Conservation (phyloP, 2,329 filamentous ascomycete species). For the Fusarium sambucinum region DNA sequence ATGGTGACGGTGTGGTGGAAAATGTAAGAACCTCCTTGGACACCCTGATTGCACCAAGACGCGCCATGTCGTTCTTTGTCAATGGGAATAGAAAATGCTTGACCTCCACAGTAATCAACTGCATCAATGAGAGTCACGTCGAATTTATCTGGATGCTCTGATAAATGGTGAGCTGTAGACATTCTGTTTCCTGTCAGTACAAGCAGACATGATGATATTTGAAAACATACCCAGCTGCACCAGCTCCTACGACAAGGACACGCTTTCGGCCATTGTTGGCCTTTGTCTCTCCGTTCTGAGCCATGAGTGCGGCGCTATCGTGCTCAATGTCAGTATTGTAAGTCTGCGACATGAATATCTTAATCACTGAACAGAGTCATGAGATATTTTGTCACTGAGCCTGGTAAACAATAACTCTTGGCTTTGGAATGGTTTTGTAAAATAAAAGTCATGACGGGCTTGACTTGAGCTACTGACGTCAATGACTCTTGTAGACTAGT, state of each 20-base stretch:
- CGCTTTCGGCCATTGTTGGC: conserved; percentile 17
- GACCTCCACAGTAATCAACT: conserved; percentile 32
- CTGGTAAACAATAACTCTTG: not conserved
- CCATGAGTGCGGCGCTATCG: conserved; percentile 29
- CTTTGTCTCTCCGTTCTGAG: conserved; percentile 26
- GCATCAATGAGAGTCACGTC: conserved; percentile 32
- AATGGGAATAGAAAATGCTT: conserved; percentile 36
- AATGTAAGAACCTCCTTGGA: conserved; percentile 33
- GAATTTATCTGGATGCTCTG: conserved; percentile 28
- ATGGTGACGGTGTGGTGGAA: conserved; percentile 36
- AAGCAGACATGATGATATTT: fast-evolving
- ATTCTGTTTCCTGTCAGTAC: conserved; percentile 9
- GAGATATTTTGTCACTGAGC: not conserved
- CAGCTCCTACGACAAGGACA: conserved; percentile 27
- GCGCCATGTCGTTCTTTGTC: conserved; percentile 35
- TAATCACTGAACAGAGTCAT: not conserved
- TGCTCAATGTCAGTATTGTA: conserved; percentile 21
- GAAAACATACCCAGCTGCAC: conserved; percentile 28
- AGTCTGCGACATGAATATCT: conserved; percentile 10
- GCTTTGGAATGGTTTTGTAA: not conserved
- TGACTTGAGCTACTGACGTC: conserved; percentile 37
- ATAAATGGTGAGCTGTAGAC: conserved; percentile 30
- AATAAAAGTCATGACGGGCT: conserved; percentile 35
- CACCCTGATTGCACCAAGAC: conserved; percentile 35
- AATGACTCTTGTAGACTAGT: conserved; percentile 31